A percentile compares a stretch with the other conserved stretches of the same genome.
Evolutionary conservation across 305 asterid genomes (phyloP).

Genomic region (Ruellia speciosa): DNA sequence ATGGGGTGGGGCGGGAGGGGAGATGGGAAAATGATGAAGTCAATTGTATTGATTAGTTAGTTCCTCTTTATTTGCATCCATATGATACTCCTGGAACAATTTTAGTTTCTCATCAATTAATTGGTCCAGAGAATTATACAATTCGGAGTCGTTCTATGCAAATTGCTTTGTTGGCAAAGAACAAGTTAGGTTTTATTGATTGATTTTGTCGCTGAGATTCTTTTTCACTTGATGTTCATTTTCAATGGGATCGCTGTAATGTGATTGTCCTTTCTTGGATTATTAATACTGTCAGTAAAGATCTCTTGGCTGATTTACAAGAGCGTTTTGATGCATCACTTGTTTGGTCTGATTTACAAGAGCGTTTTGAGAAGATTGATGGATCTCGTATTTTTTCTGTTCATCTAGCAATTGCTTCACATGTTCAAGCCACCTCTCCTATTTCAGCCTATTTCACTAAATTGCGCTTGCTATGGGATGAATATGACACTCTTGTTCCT

Average conservation of each 20-base stretch:
- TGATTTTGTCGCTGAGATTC: background rate
- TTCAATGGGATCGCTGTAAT: conserved; percentile 7
- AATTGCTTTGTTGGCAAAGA: background rate
- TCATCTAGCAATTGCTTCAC: background rate
- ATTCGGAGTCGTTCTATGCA: background rate
- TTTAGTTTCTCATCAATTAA: background rate
- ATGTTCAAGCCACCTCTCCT: background rate
- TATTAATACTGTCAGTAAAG: background rate
- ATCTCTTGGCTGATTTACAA: background rate
- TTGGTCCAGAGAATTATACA: background rate
- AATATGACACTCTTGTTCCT: background rate
- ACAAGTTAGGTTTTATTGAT: background rate
- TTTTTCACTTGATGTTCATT: background rate
- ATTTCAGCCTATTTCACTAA: background rate
- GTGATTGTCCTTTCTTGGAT: background rate
- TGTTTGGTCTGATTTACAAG: background rate
- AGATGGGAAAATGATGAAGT: too few species aligned
- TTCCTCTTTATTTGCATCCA: too few species aligned
- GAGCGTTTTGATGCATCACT: background rate
- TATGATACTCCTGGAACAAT: background rate
- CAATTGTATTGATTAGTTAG: too few species aligned
- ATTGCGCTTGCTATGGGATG: background rate
- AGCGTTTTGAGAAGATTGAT: background rate
- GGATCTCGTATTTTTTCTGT: background rate
- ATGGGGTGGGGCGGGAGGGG: too few species aligned